Base-by-base conservation (phyloP, 495 filamentous ascomycete genomes). In the Aspergillus sclerotioniger region DNA sequence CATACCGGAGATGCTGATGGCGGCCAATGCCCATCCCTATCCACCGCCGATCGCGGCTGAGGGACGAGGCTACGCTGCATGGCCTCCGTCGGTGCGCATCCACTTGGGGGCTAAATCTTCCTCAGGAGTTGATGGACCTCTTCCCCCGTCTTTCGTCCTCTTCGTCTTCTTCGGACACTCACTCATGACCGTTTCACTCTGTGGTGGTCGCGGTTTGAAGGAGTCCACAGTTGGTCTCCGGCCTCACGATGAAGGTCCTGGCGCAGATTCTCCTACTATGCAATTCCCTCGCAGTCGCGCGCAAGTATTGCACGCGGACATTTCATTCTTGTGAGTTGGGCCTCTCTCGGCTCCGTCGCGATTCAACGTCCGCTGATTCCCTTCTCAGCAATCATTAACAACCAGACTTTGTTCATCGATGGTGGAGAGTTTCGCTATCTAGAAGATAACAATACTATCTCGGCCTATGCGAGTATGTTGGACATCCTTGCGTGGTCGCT, bases 341-440 rank as follows among this genome's bases (percentile, higher is more conserved):
- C 6, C 12, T 15, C 16, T 15, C 12, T 25, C 15, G 8, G 12
- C 33, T 25, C 1, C 12, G 15, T 43, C 16, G 17, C 33, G 7
- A 37, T 8, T 3, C 9, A 10, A 37, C 33, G 33, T 37, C 33
- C 13, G 19, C 6, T 16, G 39, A 29, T 16, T 53, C 5, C 25
- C 25, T 2, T 28, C 15, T 9, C 10, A 54, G 52, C 52, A 9
- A 39, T 54, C 37, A 41, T 54, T 19, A 54, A 54, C 39, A 54
- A 54, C 37, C 32, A 45, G 6, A 54, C 35, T 15, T 21, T 54
- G 17, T 54, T 20, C 39, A 54, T 54, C 33, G 52, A 44, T 13
- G 52, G 52, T n/a, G 52, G 52, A 6, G 52, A 54, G n/a, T 25
- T 54, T 19, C 35, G 41, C 20, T 43, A 19, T 16, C 6, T 44